phyloP scores from a whole-genome alignment of 805 yeast genomes.

The Groenewaldozyma salmanticensis region DNA sequence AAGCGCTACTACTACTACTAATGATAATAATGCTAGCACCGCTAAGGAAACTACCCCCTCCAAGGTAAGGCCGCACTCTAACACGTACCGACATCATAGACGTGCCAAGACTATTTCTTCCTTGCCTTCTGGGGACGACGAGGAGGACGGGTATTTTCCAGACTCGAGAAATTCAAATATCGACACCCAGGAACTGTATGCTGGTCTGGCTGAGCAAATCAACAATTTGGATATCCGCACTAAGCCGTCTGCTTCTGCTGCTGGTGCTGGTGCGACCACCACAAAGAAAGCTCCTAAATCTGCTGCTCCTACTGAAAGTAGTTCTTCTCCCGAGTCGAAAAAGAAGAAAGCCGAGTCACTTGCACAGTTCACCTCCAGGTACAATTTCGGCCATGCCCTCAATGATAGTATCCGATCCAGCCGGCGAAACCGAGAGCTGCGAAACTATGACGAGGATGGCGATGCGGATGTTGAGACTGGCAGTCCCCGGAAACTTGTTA shows the following conservation, averaged over 20 bases:
- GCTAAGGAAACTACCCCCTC: not conserved
- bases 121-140: constrained; percentile 5
- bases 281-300: no score
- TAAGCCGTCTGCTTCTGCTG: no score
- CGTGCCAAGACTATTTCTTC: constrained; percentile 7
- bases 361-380: constrained; percentile 15
- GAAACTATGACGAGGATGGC: not conserved
- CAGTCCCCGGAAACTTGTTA: constrained; percentile 3
- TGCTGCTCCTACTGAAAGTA: no score
- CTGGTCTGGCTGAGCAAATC: no score
- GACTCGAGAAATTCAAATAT: no score
- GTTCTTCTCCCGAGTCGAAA: no score
- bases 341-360: no score
- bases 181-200: no score
- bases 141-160: constrained; percentile 4
- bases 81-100: constrained; percentile 6
- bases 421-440: no score
- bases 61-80: constrained; percentile 1
- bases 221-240: no score
- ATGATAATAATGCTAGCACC: not conserved
- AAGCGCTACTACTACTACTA: not conserved
- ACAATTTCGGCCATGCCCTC: constrained; percentile 15
- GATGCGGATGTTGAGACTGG: constrained; percentile 3
- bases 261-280: no score
- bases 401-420: constrained; percentile 2